These are phyloP conservation scores for Saccharomycopsis guyanensis DNA, from an alignment of 805 yeast genomes.

Conservation along the genomic window DNA sequence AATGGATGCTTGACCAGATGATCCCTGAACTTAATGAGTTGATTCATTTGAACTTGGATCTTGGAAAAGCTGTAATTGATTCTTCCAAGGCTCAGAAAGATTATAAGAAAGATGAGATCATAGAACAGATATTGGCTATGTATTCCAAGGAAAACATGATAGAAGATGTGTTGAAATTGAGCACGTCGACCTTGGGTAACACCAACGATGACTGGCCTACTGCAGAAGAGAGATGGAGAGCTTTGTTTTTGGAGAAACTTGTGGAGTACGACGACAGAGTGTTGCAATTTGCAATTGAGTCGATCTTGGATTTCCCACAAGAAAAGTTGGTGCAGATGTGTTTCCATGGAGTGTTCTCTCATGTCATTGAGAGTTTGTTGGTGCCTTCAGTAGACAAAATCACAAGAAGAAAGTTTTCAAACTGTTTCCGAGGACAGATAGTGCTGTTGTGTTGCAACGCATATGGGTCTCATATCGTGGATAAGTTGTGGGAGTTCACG, in stretches of 20 bases:
- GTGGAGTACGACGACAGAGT: slow-evolving; percentile 61
- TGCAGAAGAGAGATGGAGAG: slow-evolving; percentile 75
- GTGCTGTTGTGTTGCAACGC: slow-evolving; percentile 69
- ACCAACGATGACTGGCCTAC: slow-evolving; percentile 89
- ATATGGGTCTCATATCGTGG: slow-evolving; percentile 87
- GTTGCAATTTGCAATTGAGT: slow-evolving; percentile 49
- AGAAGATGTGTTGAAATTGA: slow-evolving; percentile 59
- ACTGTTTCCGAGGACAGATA: slow-evolving; percentile 49
- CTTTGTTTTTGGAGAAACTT: slow-evolving; percentile 65
- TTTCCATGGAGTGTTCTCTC: slow-evolving; percentile 84
- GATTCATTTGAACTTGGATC: slow-evolving; percentile 60
- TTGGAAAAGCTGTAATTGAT: slow-evolving; percentile 58
- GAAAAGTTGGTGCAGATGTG: slow-evolving; percentile 68
- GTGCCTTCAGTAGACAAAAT: slow-evolving; percentile 42
- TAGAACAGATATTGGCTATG: slow-evolving; percentile 39
- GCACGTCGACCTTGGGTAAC: slow-evolving; percentile 70
- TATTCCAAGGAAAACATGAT: slow-evolving; percentile 32
- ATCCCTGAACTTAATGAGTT: slow-evolving; percentile 60
- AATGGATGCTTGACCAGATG: slow-evolving; percentile 51
- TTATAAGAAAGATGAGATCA: slow-evolving; percentile 53
- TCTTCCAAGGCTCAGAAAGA: slow-evolving; percentile 52
- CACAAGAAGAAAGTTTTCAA: slow-evolving; percentile 60
- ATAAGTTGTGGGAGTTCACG: slow-evolving; percentile 75
- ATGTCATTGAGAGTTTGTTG: slow-evolving; percentile 68
- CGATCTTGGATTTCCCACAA: slow-evolving; percentile 50